Percentiles rank a stretch among this genome's conserved stretches.
phyloP scores from a whole-genome alignment of 2,329 filamentous ascomycete species.

The Xylaria sp. region DNA sequence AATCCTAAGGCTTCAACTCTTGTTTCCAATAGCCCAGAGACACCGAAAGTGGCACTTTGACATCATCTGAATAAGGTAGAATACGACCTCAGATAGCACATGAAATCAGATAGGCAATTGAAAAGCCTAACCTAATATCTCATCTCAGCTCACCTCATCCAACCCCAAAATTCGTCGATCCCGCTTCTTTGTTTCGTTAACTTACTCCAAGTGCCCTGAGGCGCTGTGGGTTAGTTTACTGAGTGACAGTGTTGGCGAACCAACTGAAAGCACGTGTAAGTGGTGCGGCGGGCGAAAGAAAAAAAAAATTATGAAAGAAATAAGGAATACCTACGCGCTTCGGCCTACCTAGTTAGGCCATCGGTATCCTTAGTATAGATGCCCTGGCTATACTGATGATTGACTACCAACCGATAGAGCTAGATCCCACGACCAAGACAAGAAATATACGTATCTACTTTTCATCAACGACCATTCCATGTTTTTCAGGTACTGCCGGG shows the following conservation, averaged over 20 bases:
- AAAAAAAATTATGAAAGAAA: not conserved
- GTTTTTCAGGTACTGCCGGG: too few relatives aligned
- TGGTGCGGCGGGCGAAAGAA: not conserved
- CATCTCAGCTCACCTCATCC: constrained; percentile 37
- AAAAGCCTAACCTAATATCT: constrained; percentile 20
- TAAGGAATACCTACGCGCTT: constrained; percentile 1
- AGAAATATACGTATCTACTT: not conserved
- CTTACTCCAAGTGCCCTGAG: not conserved
- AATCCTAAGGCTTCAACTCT: not conserved
- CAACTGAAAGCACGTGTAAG: constrained; percentile 11
- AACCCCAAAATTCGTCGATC: constrained; percentile 21
- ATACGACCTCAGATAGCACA: constrained; percentile 15
- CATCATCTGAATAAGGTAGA: constrained; percentile 19
- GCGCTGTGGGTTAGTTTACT: not conserved
- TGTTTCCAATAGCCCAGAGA: not conserved
- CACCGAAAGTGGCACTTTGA: constrained; percentile 14
- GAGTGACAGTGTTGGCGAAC: constrained; percentile 6
- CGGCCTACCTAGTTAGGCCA: constrained; percentile 12
- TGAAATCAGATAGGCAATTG: not conserved
- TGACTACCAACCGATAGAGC: constrained; percentile 1
- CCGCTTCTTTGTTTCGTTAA: constrained; percentile 25
- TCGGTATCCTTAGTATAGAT: not conserved
- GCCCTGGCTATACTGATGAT: not conserved
- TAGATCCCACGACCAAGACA: constrained; percentile 12
- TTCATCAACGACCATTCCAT: too few relatives aligned